Base-by-base conservation (phyloP, 2,329 filamentous ascomycete genomes). In the Colletotrichum sp. region DNA sequence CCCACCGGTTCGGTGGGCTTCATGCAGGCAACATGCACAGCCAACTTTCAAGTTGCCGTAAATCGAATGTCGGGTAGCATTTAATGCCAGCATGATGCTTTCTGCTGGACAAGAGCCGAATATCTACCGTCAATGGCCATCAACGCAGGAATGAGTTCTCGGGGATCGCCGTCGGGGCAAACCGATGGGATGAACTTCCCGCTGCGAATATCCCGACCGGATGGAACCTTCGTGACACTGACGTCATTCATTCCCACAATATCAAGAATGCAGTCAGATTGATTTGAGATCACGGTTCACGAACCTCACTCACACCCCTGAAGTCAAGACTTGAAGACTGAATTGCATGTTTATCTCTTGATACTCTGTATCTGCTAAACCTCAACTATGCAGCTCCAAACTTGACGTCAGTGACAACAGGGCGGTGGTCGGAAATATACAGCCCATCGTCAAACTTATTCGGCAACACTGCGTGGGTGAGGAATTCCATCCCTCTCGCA, bases 351-450 rank as follows among this genome's bases (percentile, higher is more conserved):
- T 21, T 52, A 4, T 58, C 55, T 21, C 3, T 61, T 26, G 2
- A 7, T 2, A 9, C 2, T 26, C 0, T 3, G 21, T 1, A 56
- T 13, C n/a, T 56, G 2, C n/a, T 0, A 43, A 43, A n/a, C 5
- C 2, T 10, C 18, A n/a, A 18, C 9, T 43, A 18, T 18, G 9
- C 8, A 12, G 28, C 26, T 9, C 24, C 12, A 58, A 80, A 78
- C 18, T 62, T 68, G 26, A 80, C 76, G n/a, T 84, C 82, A 3
- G 83, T 77, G 26, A 83, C 78, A 8, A 84, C 80, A 1, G 80
- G 78, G 2, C 83, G 77, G 74, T 84, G 83, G 55, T 84, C 83
- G 4, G 82, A 84, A 21, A 83, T 82, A 66, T 79, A 84, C 4
- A 81, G 71, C 0, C 78, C 80, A 18, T 84, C 80, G 7, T 82